Evolutionary conservation across 2,329 filamentous ascomycete genomes (phyloP).

Genomic region (Spiromastix sp.): DNA sequence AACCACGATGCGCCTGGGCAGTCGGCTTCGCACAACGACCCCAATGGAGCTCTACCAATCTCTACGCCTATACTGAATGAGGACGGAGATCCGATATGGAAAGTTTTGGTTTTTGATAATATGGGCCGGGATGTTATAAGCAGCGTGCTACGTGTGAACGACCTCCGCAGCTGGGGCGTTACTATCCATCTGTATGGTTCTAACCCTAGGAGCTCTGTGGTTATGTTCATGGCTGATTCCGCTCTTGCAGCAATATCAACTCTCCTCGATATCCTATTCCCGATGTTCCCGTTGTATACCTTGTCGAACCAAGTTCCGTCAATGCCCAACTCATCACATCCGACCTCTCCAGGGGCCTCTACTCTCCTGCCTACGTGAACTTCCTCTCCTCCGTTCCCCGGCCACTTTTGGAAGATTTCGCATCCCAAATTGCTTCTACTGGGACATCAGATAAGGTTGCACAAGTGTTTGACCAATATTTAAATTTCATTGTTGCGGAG

Average conservation of each 20-base stretch:
- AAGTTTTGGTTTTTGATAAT: constrained; percentile 91
- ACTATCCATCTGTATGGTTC: constrained; percentile 76
- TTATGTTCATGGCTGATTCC: too few species aligned
- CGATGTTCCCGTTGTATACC: constrained; percentile 90
- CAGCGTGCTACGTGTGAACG: constrained; percentile 87
- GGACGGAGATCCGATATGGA: constrained; percentile 92
- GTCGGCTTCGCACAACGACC: constrained; percentile 47
- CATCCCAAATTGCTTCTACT: constrained; percentile 70
- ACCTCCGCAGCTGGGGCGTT: constrained; percentile 86
- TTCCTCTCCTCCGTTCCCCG: constrained; percentile 90
- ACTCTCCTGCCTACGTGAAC: constrained; percentile 91
- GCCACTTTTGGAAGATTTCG: constrained; percentile 88
- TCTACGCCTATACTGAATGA: constrained; percentile 73
- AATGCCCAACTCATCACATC: constrained; percentile 76
- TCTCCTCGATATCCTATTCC: constrained; percentile 80
- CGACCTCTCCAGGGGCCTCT: constrained; percentile 78
- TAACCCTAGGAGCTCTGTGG: constrained; percentile 15
- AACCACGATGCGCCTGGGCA: constrained; percentile 58
- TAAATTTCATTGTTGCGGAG: constrained; percentile 95
- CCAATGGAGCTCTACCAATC: constrained; percentile 53
- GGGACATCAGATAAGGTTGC: constrained; percentile 83
- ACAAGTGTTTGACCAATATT: constrained; percentile 90
- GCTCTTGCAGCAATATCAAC: constrained; percentile 57
- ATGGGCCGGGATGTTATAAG: constrained; percentile 90
- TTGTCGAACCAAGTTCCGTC: constrained; percentile 75